These are phyloP conservation scores for Kluyveromyces siamensis DNA, from an alignment of 805 yeast species.

Conservation along the genomic window DNA sequence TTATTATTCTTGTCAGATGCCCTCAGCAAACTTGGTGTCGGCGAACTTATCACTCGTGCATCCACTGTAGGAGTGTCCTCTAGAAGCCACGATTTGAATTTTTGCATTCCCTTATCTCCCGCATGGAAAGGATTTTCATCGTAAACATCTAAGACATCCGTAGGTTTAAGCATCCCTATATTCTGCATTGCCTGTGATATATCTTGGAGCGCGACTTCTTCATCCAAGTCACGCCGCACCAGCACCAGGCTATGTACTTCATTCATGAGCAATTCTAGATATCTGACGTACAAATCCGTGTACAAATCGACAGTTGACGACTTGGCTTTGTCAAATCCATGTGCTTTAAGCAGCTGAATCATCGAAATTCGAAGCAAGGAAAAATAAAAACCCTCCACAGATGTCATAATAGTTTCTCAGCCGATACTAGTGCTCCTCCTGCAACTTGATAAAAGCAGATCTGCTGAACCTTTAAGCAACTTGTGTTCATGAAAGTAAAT, in stretches of 20 bases:
- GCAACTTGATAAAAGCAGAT: background rate
- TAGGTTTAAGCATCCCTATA: slow-evolving; percentile 53
- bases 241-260: slow-evolving; percentile 44
- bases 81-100: slow-evolving; percentile 50
- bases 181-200: slow-evolving; percentile 61
- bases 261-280: slow-evolving; percentile 43
- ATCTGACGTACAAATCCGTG: slow-evolving; percentile 68
- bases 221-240: slow-evolving; percentile 36
- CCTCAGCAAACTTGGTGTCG: slow-evolving; percentile 22
- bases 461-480: too few relatives aligned
- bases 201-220: slow-evolving; percentile 48
- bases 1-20: slow-evolving; percentile 12
- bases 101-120: slow-evolving; percentile 39
- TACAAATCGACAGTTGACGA: slow-evolving; percentile 63
- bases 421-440: background rate
- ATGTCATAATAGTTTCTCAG: slow-evolving; percentile 10
- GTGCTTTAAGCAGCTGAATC: slow-evolving; percentile 54
- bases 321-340: slow-evolving; percentile 75
- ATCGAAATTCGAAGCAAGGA: slow-evolving; percentile 40
- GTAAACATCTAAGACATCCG: slow-evolving; percentile 42
- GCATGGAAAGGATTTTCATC: slow-evolving; percentile 37
- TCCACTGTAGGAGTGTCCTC: slow-evolving; percentile 35
- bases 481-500: too few relatives aligned
- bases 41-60: slow-evolving; percentile 32
- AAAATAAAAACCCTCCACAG: slow-evolving; percentile 35